phyloP scores from a whole-genome alignment of 805 yeast species.

The Barnettozyma botsteinii region DNA sequence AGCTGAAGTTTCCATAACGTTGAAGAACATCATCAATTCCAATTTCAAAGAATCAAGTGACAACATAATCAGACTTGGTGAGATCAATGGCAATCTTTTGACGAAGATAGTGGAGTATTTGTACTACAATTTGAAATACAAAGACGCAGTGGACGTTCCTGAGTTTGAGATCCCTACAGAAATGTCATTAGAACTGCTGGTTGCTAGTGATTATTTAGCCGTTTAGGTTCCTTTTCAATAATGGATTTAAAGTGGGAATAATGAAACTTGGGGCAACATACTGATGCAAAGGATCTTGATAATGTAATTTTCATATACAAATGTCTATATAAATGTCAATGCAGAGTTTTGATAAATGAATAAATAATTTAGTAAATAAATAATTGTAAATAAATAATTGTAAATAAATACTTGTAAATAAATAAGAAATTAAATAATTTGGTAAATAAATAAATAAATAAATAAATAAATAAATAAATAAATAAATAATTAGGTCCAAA shows the following conservation, averaged over 20 bases:
- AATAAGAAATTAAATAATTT: background rate
- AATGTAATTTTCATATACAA: too few relatives aligned
- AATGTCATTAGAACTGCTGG: constrained; percentile 82
- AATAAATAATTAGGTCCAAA: background rate
- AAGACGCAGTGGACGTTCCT: constrained; percentile 59
- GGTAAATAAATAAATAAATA: background rate
- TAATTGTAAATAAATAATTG: background rate
- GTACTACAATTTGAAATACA: constrained; percentile 67
- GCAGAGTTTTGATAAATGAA: too few relatives aligned
- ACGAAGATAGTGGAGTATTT: constrained; percentile 82
- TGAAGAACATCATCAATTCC: constrained; percentile 50
- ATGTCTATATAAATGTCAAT: too few relatives aligned
- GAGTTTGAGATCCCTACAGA: constrained; percentile 92
- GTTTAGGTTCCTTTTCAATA: constrained; percentile 28
- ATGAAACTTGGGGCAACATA: too few relatives aligned
- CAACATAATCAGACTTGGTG: constrained; percentile 49
- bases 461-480: background rate
- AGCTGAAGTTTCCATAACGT: constrained; percentile 65
- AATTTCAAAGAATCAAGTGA: constrained; percentile 56
- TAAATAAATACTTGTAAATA: constrained; percentile 1
- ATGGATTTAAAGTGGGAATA: too few relatives aligned
- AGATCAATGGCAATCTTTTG: constrained; percentile 65
- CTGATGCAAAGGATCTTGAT: too few relatives aligned
- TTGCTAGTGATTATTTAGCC: constrained; percentile 88
- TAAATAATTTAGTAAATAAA: too few relatives aligned